phyloP scores from a whole-genome alignment of 2,329 filamentous ascomycete species.

The Tricladium varicosporioides region DNA sequence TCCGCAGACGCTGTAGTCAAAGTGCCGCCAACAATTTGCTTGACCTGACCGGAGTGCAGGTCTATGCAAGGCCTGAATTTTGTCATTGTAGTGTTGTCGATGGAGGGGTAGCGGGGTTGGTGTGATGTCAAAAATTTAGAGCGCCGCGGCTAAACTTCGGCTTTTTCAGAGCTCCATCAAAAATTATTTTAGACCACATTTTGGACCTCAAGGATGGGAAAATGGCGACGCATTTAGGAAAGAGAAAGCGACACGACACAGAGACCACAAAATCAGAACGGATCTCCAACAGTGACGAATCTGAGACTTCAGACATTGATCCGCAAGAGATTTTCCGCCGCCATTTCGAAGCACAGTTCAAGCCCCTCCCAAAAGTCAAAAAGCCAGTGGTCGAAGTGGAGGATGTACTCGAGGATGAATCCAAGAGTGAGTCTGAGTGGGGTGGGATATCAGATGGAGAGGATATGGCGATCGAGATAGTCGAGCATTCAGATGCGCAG shows the following conservation, averaged over 20 bases:
- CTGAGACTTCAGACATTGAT: conserved; percentile 42
- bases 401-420: conserved; percentile 29
- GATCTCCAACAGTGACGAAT: conserved; percentile 20
- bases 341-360: conserved; percentile 87
- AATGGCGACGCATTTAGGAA: conserved; percentile 40
- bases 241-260: conserved; percentile 46
- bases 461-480: conserved; percentile 40
- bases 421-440: conserved; percentile 53
- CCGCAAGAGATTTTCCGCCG: conserved; percentile 74
- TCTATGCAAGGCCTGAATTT: conserved; percentile 96
- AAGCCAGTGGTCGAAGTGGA: conserved; percentile 17
- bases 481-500: conserved; percentile 39
- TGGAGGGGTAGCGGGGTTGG: conserved; percentile 4
- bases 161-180: conserved; percentile 1
- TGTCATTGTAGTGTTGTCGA: conserved; percentile 62
- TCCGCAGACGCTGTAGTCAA: conserved; percentile 64
- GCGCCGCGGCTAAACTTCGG: conserved; percentile 10
- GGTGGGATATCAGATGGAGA: conserved; percentile 58
- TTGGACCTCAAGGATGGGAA: conserved; percentile 1
- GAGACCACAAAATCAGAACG: conserved; percentile 25
- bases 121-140: conserved; percentile 2
- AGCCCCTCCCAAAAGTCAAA: conserved; percentile 56
- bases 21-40: conserved; percentile 97
- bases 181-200: conserved; percentile 11
- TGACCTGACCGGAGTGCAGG: conserved; percentile 93